Evolutionary conservation across 169 alveolate genomes (phyloP), one percentile per base, ranked within the genome.

Genomic region (Eimeria sp.): DNA sequence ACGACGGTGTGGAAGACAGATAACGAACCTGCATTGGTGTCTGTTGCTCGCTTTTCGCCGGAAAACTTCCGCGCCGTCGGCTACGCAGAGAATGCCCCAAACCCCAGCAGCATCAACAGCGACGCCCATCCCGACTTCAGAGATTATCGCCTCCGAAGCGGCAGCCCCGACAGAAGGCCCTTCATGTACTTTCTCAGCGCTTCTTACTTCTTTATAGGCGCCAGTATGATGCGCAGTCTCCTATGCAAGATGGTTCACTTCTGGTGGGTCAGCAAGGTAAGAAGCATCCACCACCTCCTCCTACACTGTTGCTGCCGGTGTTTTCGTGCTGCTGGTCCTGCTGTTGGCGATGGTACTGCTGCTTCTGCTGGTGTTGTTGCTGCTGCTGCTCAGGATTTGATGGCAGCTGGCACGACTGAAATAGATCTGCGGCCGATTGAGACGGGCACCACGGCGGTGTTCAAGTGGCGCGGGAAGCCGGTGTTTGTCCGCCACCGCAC

Each of bases 41-140:
- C 99, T 40, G 97, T 98, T 9, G 98, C 98, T 22, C 95, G 95
- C 43, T 96, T 98, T 89, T 95, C 96, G n/a, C 99, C 99, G n/a
- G 98, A 95, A 83, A 97, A 98, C 97, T 98, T 97, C 89, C 96
- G 99, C n/a, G 97, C 99, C 16, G 98, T 97, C 16, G 99, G 99
- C 25, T 97, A 96, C 83, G 98, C 98, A 4, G 98, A 97, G 95
- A 97, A 97, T 95, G 96, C 98, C 18, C 98, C 98, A 18, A 97
- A 96, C n/a, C 99, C 99, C 70, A 98, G 97, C 94, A 97, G 98
- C 58, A 96, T 96, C 51, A 95, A 94, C 58, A 97, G 98, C 63
- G 98, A 97, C 58, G 96, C 98, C 13, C 98, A 97, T 80, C 99
- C 98, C 4, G 99, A 98, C 95, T 98, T 98, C 92, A 94, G 98